Conservation (phyloP, 2,329 filamentous ascomycete genomes). For the Botryotinia globosa region DNA sequence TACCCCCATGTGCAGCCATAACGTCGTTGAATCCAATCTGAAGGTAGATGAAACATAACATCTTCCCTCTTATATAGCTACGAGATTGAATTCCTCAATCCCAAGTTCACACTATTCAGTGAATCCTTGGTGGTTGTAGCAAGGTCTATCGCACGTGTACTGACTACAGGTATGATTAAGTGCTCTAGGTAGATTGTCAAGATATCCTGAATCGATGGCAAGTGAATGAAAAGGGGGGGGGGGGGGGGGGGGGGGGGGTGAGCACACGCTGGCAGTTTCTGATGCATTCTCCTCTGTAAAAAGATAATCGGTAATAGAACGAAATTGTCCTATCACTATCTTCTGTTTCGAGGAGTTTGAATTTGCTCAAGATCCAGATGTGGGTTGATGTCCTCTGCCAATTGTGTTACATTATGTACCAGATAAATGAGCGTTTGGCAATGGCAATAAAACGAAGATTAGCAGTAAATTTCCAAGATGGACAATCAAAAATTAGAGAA, state of each 20-base stretch:
- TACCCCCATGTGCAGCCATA: accelerated
- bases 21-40: background rate
- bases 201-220: background rate
- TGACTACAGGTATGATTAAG: background rate
- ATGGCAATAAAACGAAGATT: too few relatives aligned
- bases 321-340: background rate
- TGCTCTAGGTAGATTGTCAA: background rate
- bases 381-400: background rate
- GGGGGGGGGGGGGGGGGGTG: accelerated
- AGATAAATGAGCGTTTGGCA: background rate
- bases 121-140: background rate
- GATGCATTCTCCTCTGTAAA: background rate
- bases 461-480: accelerated
- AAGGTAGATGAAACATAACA: background rate
- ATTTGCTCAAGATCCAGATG: background rate
- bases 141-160: background rate
- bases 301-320: background rate
- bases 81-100: background rate
- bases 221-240: background rate
- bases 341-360: background rate
- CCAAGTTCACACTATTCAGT: background rate
- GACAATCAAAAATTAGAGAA: background rate
- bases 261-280: background rate
- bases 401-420: background rate
- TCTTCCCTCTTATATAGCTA: background rate